Percentiles rank a stretch among this genome's conserved stretches.
Conservation (phyloP, 148 eudicot genomes). For the Limonium bicolor region DNA sequence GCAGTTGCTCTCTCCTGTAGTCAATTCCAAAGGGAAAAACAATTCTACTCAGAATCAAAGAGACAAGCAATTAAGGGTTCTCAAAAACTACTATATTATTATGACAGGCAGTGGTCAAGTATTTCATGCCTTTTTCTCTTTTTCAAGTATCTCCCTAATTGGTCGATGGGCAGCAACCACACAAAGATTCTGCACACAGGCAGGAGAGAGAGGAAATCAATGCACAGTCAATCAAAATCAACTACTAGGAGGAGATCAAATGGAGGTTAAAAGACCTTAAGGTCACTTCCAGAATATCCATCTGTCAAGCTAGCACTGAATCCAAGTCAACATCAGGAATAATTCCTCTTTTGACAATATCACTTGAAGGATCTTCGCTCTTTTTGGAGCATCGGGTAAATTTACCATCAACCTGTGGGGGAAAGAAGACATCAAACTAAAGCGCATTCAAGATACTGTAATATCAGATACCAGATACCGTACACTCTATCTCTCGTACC, state of each 20-base stretch:
- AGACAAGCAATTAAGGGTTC: background rate
- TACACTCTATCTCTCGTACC: no score
- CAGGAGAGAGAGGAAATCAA: constrained; percentile 1
- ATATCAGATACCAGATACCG: background rate
- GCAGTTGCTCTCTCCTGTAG: constrained; percentile 4
- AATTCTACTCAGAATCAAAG: background rate
- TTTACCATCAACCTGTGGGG: constrained; percentile 71
- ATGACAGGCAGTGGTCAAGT: background rate
- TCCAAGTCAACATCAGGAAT: constrained; percentile 18
- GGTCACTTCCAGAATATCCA: constrained; percentile 93
- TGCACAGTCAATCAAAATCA: background rate
- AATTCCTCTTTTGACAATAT: constrained; percentile 63
- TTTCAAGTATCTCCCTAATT: constrained; percentile 1
- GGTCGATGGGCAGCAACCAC: constrained; percentile 5
- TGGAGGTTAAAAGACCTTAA: constrained; percentile 42
- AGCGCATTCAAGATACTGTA: no score
- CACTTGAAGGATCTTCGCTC: constrained; percentile 65
- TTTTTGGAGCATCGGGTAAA: constrained; percentile 57
- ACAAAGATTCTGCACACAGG: constrained; percentile 11
- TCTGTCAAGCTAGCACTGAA: constrained; percentile 84
- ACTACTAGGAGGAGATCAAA: background rate
- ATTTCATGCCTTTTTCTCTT: constrained; percentile 2
- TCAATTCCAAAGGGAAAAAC: background rate
- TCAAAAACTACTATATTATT: background rate
- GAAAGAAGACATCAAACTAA: constrained; percentile 1